Base-by-base conservation (phyloP, 257 asterid genomes). In the Plantago major region DNA sequence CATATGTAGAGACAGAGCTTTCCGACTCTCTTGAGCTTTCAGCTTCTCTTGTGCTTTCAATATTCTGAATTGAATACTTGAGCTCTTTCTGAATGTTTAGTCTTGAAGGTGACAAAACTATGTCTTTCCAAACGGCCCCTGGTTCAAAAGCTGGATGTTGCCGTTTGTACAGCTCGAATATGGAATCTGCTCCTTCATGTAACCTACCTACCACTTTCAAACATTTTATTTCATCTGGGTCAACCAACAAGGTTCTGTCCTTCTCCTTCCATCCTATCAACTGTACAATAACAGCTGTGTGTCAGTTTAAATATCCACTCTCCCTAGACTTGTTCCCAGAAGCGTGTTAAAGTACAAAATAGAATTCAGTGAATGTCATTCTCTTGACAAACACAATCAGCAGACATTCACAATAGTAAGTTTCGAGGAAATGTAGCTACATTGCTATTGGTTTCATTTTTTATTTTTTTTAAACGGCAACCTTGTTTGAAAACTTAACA, bases 211-310 rank as follows among this genome's bases (percentile, higher is more conserved):
- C 78, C 42, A 74, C 67, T 62, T 81, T 78, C 68, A 92, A 43
- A 57, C 79, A 73, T 42, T 70, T 64, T 62, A 92, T 91, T 79
- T 91, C 98, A 53, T 88, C 93, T 45, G 87, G 95, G 43, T 91
- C 98, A 10, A 91, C 98, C 90, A 88, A 65, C 77, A 91, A 69
- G 14, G 76, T 88, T 84, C 78, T 91, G 67, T 91, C 95, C 60
- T 79, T 88, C 76, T 84, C 97, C 73, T 89, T 89, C 95, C 95
- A 84, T 56, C 95, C 99, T 81, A 92, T 92, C 78, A 92, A 67
- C 99, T 92, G 78, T 66, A 58, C 30, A 54, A 73, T 37, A 67
- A 65, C 11, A 59, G 19, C 19, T n/a, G n/a, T 37, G 51, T 55
- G 58, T 80, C 62, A 72, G 78, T 51, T 42, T 53, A 12, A 11